phyloP scores from a whole-genome alignment of 1,284 basidiomycete species.

The Ceratorhiza oryzae-sativae region DNA sequence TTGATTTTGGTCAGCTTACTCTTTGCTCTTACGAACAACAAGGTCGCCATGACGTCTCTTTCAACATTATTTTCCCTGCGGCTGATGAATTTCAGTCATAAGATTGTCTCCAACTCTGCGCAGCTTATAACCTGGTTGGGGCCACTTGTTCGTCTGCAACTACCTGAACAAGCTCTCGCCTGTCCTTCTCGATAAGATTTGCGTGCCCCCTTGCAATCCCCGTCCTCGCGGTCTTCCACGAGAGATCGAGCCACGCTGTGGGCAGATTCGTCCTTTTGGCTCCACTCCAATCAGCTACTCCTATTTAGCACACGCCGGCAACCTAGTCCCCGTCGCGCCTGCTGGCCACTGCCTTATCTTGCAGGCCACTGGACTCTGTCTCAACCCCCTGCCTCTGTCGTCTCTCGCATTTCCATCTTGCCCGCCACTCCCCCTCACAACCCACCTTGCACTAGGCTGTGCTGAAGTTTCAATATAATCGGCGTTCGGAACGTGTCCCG shows the following conservation, averaged over 20 bases:
- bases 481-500: constrained; percentile 20
- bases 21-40: constrained; percentile 12
- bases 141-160: neutral
- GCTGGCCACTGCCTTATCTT: constrained; percentile 28
- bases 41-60: constrained; percentile 36
- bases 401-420: neutral
- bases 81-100: neutral
- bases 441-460: neutral
- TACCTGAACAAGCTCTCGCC: neutral
- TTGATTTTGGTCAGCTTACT: constrained; percentile 16
- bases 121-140: neutral
- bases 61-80: neutral
- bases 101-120: neutral
- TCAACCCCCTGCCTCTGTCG: constrained; percentile 9
- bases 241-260: constrained; percentile 38
- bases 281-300: constrained; percentile 16
- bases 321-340: constrained; percentile 27
- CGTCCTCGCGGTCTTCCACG: constrained; percentile 24
- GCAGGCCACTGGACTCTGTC: neutral
- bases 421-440: neutral
- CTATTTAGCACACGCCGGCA: constrained; percentile 24
- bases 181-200: constrained; percentile 23
- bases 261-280: constrained; percentile 20
- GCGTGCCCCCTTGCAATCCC: neutral
- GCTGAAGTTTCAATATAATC: neutral